Evolutionary conservation across 495 filamentous ascomycete genomes (phyloP).

Genomic region (Penicillium herquei): DNA sequence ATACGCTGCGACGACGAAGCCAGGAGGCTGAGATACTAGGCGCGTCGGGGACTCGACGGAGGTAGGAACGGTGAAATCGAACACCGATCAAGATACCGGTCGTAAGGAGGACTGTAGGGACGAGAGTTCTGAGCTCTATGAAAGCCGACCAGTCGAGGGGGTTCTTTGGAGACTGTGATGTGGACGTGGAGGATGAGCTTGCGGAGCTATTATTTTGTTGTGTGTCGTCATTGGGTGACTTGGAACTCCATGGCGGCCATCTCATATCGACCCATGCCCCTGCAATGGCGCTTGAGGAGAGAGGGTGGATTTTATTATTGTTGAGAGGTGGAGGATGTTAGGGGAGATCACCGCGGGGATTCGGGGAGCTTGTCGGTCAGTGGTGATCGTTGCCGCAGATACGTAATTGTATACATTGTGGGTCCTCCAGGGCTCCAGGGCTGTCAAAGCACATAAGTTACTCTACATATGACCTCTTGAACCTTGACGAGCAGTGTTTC

Average conservation of each 20-base stretch:
- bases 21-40: conserved; percentile 63
- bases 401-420: background rate
- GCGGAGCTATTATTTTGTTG: conserved; percentile 12
- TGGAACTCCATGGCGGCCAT: conserved; percentile 53
- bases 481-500: too few relatives aligned
- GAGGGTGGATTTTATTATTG: conserved; percentile 6
- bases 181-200: conserved; percentile 13
- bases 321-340: conserved; percentile 5
- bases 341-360: conserved; percentile 13
- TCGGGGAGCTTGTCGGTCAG: background rate
- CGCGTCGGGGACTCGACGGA: conserved; percentile 78
- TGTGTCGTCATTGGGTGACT: conserved; percentile 35
- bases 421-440: too few relatives aligned
- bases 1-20: conserved; percentile 69
- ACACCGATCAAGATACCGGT: conserved; percentile 57
- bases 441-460: background rate
- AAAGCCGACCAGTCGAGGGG: conserved; percentile 63
- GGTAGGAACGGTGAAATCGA: conserved; percentile 57
- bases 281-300: conserved; percentile 3
- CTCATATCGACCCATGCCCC: conserved; percentile 45
- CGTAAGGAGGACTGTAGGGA: conserved; percentile 69
- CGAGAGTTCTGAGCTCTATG: conserved; percentile 60
- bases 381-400: conserved; percentile 20
- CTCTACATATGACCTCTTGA: too few relatives aligned
- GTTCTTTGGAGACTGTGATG: conserved; percentile 15